Base-by-base conservation (phyloP, 2,329 filamentous ascomycete species). In the Fusarium chaquense region DNA sequence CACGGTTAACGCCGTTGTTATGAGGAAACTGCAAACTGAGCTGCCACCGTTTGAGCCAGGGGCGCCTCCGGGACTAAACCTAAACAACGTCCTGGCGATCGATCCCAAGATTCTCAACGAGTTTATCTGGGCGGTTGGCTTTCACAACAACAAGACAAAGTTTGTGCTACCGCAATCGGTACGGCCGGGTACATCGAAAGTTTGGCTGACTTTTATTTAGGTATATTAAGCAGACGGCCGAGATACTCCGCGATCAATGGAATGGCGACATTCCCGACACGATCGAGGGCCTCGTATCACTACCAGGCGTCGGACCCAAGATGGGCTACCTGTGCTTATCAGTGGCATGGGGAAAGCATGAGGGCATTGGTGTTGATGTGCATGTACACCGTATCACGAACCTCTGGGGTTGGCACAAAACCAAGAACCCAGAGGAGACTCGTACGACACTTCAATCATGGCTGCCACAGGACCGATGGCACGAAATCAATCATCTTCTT, bases 341-440 rank as follows among this genome's bases (percentile, higher is more conserved):
- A 47, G 91, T 91, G 1, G 93, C 75, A 86, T 89, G 87, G 87
- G 79, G 81, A 84, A 89, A 75, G 30, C 49, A 62, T 46, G 20
- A 63, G 24, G 94, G 94, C 10, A 97, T 98, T 69, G 94, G 94
- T 28, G 94, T 98, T 50, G 94, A 98, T 78, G 94, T 97, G 7
- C 94, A 98, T 80, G 94, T 98, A 5, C 94, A 97, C 81, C 91
- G 94, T 58, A 97, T 98, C 80, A 95, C 93, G 53, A 97, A 97
- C 81, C 83, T 97, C 30, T 97, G 94, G 94, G 92, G 93, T 5
- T 98, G 94, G 94, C 89, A 97, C 78, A 89, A 88, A 78, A 95
- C 91, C 3, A 90, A 89, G 73, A 91, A 84, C 15, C 94, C 94
- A 0, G 94, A 98, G 82, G 91, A 93, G 77, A 97, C 94, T 32